Percentiles rank a stretch among this genome's conserved stretches.
These are phyloP conservation scores for Leccinum truebloodii DNA, from an alignment of 768 basidiomycete genomes.

Conservation along the genomic window DNA sequence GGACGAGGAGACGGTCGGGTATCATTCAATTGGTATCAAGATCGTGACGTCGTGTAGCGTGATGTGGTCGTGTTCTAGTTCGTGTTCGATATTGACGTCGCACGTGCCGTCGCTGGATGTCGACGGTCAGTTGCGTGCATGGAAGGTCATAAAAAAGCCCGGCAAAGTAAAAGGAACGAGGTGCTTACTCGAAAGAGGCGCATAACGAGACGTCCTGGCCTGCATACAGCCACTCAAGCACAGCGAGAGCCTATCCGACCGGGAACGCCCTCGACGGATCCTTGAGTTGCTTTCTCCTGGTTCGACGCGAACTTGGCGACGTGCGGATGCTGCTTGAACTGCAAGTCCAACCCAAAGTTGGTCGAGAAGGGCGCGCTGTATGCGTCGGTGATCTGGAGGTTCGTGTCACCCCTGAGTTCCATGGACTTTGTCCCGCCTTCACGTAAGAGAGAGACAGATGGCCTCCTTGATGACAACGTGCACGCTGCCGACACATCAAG, in stretches of 20 bases:
- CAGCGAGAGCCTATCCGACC: constrained; percentile 80
- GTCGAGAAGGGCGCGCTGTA: constrained; percentile 56
- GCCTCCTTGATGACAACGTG: constrained; percentile 86
- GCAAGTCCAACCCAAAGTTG: constrained; percentile 68
- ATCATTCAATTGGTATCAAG: constrained; percentile 84
- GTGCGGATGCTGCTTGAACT: constrained; percentile 97
- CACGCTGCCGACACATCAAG: constrained; percentile 49
- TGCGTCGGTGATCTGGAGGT: constrained; percentile 80
- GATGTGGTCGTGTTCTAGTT: constrained; percentile 84
- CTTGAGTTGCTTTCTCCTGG: constrained; percentile 68
- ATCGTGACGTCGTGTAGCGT: constrained; percentile 84
- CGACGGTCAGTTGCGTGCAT: constrained; percentile 67
- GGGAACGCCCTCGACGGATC: constrained; percentile 84
- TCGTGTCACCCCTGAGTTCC: constrained; percentile 95
- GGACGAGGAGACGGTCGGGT: constrained; percentile 62
- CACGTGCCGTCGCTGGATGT: constrained; percentile 89
- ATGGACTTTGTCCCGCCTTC: constrained; percentile 90
- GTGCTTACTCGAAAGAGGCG: constrained; percentile 73
- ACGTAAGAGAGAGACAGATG: constrained; percentile 77
- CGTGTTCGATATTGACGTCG: constrained; percentile 96
- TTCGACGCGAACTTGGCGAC: constrained; percentile 82
- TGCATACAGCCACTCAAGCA: constrained; percentile 90
- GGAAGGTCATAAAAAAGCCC: too few relatives aligned
- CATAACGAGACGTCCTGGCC: constrained; percentile 74
- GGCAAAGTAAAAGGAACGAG: background rate